Conservation (phyloP, 768 basidiomycete genomes). For the Rhizopogon vulgaris region DNA sequence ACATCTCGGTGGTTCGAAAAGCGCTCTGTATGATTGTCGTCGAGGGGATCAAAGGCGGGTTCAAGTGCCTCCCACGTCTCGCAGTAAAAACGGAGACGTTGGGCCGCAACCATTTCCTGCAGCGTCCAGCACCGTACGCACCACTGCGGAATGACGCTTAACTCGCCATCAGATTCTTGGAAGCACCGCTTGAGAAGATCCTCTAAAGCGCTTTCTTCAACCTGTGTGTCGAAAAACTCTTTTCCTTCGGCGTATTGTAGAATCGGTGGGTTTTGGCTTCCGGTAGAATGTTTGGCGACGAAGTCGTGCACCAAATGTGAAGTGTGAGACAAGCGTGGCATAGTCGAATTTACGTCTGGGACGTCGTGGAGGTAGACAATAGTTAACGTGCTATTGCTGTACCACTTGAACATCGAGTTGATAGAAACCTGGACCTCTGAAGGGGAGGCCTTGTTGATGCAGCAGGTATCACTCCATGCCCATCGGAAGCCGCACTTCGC, state of each 20-base stretch:
- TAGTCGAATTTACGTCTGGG: slow-evolving; percentile 9
- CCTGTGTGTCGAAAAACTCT: slow-evolving; percentile 15
- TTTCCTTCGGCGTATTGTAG: neutral
- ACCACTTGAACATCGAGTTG: slow-evolving; percentile 24
- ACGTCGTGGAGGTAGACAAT: slow-evolving; percentile 22
- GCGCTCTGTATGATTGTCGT: slow-evolving; percentile 3
- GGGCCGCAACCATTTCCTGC: slow-evolving; percentile 21
- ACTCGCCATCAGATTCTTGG: neutral
- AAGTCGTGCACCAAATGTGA: neutral
- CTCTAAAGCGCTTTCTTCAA: slow-evolving; percentile 10
- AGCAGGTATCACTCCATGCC: too few relatives aligned
- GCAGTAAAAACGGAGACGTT: slow-evolving; percentile 22
- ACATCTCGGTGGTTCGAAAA: slow-evolving; percentile 14
- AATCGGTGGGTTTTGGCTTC: too few relatives aligned
- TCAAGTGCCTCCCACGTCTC: slow-evolving; percentile 18
- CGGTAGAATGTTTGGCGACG: neutral
- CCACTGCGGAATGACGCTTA: slow-evolving; percentile 9
- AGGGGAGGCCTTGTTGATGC: too few relatives aligned
- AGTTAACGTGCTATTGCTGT: slow-evolving; percentile 16
- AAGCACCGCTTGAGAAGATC: slow-evolving; percentile 9
- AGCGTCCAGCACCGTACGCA: slow-evolving; percentile 21
- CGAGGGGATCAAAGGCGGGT: slow-evolving; percentile 10
- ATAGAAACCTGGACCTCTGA: slow-evolving; percentile 16
- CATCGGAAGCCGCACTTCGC: slow-evolving; percentile 21
- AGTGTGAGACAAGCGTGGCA: neutral